These are phyloP conservation scores for Starmerella tilneyi DNA, from an alignment of 805 yeast species.

Conservation along the genomic window DNA sequence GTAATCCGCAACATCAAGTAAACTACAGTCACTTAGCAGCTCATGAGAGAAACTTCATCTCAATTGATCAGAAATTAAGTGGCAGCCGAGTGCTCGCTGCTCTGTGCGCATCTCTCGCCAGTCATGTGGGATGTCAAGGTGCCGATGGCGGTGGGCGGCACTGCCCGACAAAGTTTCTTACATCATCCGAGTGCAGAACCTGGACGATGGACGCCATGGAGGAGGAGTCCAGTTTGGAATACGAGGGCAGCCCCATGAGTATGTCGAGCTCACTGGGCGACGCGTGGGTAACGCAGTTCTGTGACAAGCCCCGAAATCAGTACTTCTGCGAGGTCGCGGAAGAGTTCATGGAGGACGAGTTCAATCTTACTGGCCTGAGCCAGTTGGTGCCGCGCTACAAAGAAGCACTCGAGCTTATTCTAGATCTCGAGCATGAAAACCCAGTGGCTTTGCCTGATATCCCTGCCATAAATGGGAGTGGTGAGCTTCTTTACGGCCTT, in stretches of 20 bases:
- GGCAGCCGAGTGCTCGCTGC: background rate
- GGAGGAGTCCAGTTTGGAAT: constrained; percentile 13
- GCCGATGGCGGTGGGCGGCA: background rate
- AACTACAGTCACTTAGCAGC: no score
- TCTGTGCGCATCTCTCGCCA: background rate
- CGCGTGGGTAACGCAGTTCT: constrained; percentile 68
- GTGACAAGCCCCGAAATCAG: constrained; percentile 72
- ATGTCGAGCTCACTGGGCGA: constrained; percentile 21
- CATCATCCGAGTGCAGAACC: constrained; percentile 6
- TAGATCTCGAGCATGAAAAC: constrained; percentile 61
- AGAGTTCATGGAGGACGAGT: constrained; percentile 92
- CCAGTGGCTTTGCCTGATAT: constrained; percentile 54
- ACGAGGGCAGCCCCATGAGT: constrained; percentile 20
- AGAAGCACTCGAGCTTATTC: constrained; percentile 81
- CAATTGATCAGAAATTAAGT: no score
- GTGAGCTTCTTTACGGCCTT: constrained; percentile 84
- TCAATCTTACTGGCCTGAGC: constrained; percentile 82
- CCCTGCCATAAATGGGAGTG: constrained; percentile 75
- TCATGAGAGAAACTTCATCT: no score
- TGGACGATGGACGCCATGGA: constrained; percentile 7
- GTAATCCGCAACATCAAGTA: no score
- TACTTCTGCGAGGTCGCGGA: constrained; percentile 85
- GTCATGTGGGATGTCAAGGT: background rate
- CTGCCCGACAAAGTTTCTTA: background rate
- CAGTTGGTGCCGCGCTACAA: constrained; percentile 80